Base-by-base conservation (phyloP, 139 green algal species). In the Mesotaenium endlicherianum region DNA sequence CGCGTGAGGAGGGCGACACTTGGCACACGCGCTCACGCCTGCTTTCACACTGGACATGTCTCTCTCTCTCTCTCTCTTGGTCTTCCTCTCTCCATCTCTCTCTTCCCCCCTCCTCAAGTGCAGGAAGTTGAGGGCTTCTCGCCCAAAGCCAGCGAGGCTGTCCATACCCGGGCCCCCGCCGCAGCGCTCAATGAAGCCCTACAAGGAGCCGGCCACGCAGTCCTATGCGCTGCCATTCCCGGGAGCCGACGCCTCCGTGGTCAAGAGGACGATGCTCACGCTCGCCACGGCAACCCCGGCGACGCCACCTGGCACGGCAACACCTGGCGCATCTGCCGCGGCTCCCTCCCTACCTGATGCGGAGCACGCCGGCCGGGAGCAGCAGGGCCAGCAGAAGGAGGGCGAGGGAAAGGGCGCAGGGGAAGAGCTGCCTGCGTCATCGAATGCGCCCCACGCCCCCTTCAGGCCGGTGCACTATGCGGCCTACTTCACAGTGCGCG, bases 371-470 rank as follows among this genome's bases (percentile, higher is more conserved):
- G n/a, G n/a, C 6, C 68, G 38, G 58, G n/a, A 70, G 58, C 58
- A 41, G 58, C 26, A 43, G 58, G 0, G n/a, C 3, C 14, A 69
- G 14, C 59, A 70, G 59, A 70, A 70, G 26, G n/a, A 30, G 59
- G 39, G 59, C 30, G n/a, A n/a, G n/a, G n/a, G n/a, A n/a, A n/a
- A n/a, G n/a, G n/a, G n/a, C n/a, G n/a, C n/a, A n/a, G n/a, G 40
- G 83, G 83, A 3, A 40, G 79, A 1, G 83, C 87, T 75, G 83
- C 83, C 34, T 88, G 57, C 34, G 39, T 88, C 26, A 50, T 88
- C 1, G 40, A 50, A 14, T 42, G 83, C 31, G 74, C 77, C 11
- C 45, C 38, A 4, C 70, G 67, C 34, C 70, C 2, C 43, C 5
- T 86, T 86, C 36, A 43, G 26, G 40, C 75, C 82, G 45, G 75